Conservation (phyloP, 306 rosid species). For the Trifolium fragiferum region DNA sequence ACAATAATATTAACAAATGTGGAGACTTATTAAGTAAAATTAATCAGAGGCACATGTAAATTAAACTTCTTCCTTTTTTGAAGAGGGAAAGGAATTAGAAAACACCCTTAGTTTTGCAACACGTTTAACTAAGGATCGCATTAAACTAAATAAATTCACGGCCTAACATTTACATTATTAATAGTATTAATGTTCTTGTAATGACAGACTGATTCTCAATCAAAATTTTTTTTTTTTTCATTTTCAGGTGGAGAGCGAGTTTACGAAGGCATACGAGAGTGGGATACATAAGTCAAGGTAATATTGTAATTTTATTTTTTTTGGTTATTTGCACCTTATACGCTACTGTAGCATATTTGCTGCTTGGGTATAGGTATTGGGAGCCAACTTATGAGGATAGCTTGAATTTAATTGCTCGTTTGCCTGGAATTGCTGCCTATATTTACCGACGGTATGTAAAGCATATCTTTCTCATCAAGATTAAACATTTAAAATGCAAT, state of each 20-base stretch:
- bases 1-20: slow-evolving; percentile 8
- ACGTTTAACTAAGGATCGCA: slow-evolving; percentile 21
- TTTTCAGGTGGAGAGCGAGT: slow-evolving; percentile 90
- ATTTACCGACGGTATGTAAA: slow-evolving; percentile 81
- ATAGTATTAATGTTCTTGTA: neutral
- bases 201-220: slow-evolving; percentile 35
- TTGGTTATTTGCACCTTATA: slow-evolving; percentile 29
- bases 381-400: slow-evolving; percentile 97
- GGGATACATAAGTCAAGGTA: slow-evolving; percentile 84
- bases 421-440: slow-evolving; percentile 91
- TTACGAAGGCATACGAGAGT: slow-evolving; percentile 86
- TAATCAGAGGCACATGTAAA: neutral
- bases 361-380: slow-evolving; percentile 75
- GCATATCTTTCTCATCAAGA: slow-evolving; percentile 30
- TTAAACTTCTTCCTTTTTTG: slow-evolving; percentile 5
- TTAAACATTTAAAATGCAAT: slow-evolving; percentile 14
- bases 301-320: slow-evolving; percentile 12
- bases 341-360: slow-evolving; percentile 39
- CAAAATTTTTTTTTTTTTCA: slow-evolving; percentile 25
- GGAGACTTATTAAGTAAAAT: slow-evolving; percentile 16
- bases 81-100: slow-evolving; percentile 8
- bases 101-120: slow-evolving; percentile 5
- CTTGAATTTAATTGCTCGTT: slow-evolving; percentile 86
- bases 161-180: slow-evolving; percentile 15
- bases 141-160: slow-evolving; percentile 10